Evolutionary conservation across 176 grass and related monocot species (phyloP), one percentile per base, ranked within the genome.

Genomic region (Musa itinerans): DNA sequence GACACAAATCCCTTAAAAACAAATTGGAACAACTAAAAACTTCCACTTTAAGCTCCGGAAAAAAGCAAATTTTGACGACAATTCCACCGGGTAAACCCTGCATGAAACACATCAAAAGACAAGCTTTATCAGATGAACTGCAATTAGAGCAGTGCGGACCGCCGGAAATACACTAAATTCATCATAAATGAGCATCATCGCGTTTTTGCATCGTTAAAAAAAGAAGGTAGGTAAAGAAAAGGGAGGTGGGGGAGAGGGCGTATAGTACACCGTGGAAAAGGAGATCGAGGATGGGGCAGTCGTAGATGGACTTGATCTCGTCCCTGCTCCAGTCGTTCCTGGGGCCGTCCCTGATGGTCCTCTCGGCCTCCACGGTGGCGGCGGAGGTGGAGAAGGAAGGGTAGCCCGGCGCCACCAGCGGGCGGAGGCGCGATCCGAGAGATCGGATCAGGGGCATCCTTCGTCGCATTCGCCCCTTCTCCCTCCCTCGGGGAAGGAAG

Each of bases 291-390:
- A 99, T 73, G 49, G 95, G 83, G 50, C 90, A 99, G 73, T 94
- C 90, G 73, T 99, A 88, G 76, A 99, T 11, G 73, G 82, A 86
- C 78, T 99, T 92, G 90, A 99, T 91, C 83, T 94, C 90, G 22
- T 86, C 88, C 54, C 82, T 74, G 57, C 21, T 86, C 88, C 95
- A 94, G 76, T 99, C 81, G 78, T 99, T 94, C 81, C 95, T 79
- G 8, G 86, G 84, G 49, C 88, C 95, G 16, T 94, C 81, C 52
- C 85, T 79, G 58, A 92, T 77, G 77, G 95, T 81, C 73, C 84
- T 73, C 73, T 89, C 90, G 6, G 88, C 90, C 90, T 94, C 84
- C 27, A 57, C 86, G 63, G 82, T 79, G 1, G 86, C 93, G 27
- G 87, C 74, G 11, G 92, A 91, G 74, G 82, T 50, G n/a, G 72